phyloP scores from a whole-genome alignment of 148 eudicot genomes.

The Dianthus caryophyllus region DNA sequence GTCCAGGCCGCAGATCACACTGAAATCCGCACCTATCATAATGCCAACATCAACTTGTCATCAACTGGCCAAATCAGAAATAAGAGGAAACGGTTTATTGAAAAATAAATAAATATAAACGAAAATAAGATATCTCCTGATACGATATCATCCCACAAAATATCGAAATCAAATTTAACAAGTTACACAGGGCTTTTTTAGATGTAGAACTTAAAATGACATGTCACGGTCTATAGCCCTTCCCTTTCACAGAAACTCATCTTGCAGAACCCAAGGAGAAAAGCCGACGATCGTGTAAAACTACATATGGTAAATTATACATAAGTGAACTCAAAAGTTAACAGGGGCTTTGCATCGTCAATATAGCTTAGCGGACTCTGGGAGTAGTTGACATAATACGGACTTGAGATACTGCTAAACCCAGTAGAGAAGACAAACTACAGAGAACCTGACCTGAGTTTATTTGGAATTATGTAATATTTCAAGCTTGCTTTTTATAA shows the following conservation, averaged over 20 bases:
- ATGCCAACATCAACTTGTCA: neutral
- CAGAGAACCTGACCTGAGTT: conserved; percentile 16
- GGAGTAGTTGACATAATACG: neutral
- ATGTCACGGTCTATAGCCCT: neutral
- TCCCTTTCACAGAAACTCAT: no score
- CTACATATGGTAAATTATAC: no score
- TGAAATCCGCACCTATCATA: neutral
- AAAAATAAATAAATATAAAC: neutral
- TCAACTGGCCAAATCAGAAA: neutral
- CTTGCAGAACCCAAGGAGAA: no score
- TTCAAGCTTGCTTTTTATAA: conserved; percentile 59
- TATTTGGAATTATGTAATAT: conserved; percentile 33
- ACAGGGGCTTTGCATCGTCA: no score
- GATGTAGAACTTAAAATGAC: neutral
- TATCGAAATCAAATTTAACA: neutral
- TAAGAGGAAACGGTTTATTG: neutral
- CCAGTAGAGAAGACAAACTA: neutral
- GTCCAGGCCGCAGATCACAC: neutral
- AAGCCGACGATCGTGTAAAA: no score
- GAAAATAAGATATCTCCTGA: neutral
- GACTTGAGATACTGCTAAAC: neutral
- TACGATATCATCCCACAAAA: neutral
- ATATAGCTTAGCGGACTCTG: no score
- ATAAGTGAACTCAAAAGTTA: no score
- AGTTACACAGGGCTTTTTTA: neutral